These are phyloP conservation scores for Fusarium sp. DNA, from an alignment of 2,329 filamentous ascomycete genomes.

Conservation along the genomic window DNA sequence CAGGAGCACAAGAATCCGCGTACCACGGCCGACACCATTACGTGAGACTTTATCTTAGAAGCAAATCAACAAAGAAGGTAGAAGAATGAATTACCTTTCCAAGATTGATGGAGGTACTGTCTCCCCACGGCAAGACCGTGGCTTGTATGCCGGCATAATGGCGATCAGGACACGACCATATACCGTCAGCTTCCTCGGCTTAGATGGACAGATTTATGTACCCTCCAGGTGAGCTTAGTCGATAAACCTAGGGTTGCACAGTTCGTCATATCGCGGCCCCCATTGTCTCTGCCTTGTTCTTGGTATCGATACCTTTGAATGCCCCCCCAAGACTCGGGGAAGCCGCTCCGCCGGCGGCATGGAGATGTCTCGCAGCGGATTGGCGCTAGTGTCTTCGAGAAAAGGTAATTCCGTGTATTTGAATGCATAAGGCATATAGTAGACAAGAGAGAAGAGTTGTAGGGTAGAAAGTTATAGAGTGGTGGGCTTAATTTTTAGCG, in stretches of 20 bases:
- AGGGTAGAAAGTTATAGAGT: background rate
- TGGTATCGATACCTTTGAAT: conserved; percentile 21
- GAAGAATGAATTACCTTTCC: background rate
- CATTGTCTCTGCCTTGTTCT: conserved; percentile 20
- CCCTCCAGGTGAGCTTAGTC: conserved; percentile 35
- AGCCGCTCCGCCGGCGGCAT: conserved; percentile 3
- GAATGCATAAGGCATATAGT: background rate
- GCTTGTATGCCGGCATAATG: conserved; percentile 37
- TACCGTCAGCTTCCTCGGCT: conserved; percentile 35
- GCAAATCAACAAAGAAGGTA: conserved; percentile 12
- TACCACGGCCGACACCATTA: conserved; percentile 32
- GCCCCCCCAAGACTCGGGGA: conserved; percentile 19
- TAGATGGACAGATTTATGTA: conserved; percentile 16
- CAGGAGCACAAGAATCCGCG: conserved; percentile 31
- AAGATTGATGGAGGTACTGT: conserved; percentile 15
- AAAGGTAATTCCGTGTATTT: background rate
- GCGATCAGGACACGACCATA: conserved; percentile 5
- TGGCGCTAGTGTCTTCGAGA: conserved; percentile 1
- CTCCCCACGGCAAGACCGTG: conserved; percentile 31
- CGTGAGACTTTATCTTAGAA: conserved; percentile 40
- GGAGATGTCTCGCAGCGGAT: conserved; percentile 8
- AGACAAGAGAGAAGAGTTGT: background rate
- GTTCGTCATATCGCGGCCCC: conserved; percentile 26
- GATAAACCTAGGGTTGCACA: conserved; percentile 35
- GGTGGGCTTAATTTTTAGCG: background rate